Percentiles rank a stretch among this genome's conserved stretches.
phyloP scores from a whole-genome alignment of 495 filamentous ascomycete genomes.

The Stereocaulon alpinum region DNA sequence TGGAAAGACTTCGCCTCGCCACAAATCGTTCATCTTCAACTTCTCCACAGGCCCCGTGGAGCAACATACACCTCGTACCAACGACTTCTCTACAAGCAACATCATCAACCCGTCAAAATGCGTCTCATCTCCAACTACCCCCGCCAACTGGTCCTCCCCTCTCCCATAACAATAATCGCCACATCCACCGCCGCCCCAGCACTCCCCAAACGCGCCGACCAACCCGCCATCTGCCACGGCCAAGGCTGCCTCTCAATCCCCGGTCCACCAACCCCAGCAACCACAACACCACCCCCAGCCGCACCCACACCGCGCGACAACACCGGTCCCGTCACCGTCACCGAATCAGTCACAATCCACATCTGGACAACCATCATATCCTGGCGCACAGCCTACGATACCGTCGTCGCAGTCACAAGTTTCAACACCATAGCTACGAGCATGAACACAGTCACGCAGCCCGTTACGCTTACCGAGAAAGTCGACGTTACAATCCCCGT shows the following conservation, averaged over 20 bases:
- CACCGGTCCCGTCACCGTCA: not conserved
- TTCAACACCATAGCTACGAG: not conserved
- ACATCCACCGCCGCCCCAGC: not conserved
- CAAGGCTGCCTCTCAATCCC: not conserved
- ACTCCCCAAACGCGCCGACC: not conserved
- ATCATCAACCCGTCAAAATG: not conserved
- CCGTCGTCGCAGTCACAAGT: not conserved
- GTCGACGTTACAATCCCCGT: not conserved
- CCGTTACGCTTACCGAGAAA: not conserved
- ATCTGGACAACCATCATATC: not conserved
- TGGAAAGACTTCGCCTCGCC: not conserved
- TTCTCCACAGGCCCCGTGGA: not conserved
- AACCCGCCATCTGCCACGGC: not conserved
- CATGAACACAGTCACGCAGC: not conserved
- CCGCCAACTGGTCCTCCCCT: not conserved
- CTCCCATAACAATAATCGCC: not conserved
- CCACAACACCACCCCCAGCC: not conserved
- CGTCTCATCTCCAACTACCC: not conserved
- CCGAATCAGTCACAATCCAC: not conserved
- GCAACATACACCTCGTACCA: not conserved
- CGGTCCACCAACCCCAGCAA: not conserved
- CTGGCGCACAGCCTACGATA: not conserved
- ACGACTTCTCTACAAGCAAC: not conserved
- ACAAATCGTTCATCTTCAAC: not conserved
- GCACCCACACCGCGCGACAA: not conserved